A percentile compares a stretch with the other conserved stretches of the same genome.
phyloP scores from a whole-genome alignment of 2,329 filamentous ascomycete genomes.

The Diaporthe sp. region DNA sequence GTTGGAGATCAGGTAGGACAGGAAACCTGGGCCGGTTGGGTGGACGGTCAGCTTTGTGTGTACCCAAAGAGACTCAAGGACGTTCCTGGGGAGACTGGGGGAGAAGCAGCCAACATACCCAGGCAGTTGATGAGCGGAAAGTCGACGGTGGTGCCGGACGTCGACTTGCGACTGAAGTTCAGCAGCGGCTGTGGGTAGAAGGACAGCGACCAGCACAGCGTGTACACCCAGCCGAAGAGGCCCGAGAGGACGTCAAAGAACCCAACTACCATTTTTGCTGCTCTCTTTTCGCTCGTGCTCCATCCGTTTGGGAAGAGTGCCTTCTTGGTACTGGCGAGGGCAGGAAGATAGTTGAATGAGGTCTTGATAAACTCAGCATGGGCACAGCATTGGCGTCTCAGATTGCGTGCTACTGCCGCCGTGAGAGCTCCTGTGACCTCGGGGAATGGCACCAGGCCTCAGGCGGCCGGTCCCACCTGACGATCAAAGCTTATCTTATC shows the following conservation, averaged over 20 bases:
- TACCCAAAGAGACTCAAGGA: not conserved
- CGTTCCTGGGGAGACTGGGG: not conserved
- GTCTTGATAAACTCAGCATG: too few relatives aligned
- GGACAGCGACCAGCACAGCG: slow-evolving; percentile 83
- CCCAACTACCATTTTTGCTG: slow-evolving; percentile 40
- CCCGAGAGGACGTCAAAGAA: slow-evolving; percentile 65
- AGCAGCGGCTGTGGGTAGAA: slow-evolving; percentile 93
- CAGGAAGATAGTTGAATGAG: not conserved
- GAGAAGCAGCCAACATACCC: slow-evolving; percentile 52
- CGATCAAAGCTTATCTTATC: slow-evolving; percentile 27
- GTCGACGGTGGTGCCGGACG: slow-evolving; percentile 86
- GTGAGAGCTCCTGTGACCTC: not conserved
- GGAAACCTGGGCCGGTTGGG: slow-evolving; percentile 68
- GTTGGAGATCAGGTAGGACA: slow-evolving; percentile 82
- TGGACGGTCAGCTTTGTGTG: slow-evolving; percentile 26
- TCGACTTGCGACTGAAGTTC: slow-evolving; percentile 82
- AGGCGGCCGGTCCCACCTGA: slow-evolving; percentile 3
- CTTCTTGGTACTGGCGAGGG: not conserved
- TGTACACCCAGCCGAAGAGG: slow-evolving; percentile 82
- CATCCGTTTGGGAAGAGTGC: not conserved
- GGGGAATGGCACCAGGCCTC: not conserved
- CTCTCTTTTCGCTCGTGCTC: not conserved
- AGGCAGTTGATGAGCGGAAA: slow-evolving; percentile 82
- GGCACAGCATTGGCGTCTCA: slow-evolving; percentile 12
- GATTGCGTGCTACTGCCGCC: slow-evolving; percentile 20